Percentiles rank a stretch among this genome's conserved stretches.
Evolutionary conservation across 352 stramenopile genomes (phyloP).

Genomic region (Aphanomyces stellatus): DNA sequence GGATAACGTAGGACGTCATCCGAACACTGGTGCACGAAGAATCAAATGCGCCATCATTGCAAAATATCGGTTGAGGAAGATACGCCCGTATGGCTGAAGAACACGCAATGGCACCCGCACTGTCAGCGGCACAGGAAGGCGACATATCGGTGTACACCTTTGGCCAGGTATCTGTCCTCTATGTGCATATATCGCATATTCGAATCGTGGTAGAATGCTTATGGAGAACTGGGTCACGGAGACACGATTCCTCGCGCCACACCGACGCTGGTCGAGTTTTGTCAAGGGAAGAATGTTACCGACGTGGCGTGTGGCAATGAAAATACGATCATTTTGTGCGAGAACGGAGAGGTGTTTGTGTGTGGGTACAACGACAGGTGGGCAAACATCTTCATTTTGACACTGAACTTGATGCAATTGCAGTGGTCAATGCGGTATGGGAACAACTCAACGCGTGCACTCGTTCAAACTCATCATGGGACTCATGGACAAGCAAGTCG

Average conservation of each 20-base stretch:
- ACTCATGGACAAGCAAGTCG: constrained; percentile 50
- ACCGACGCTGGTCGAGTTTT: constrained; percentile 38
- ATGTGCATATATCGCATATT: too few species aligned
- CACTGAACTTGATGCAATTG: not conserved
- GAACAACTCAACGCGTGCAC: constrained; percentile 66
- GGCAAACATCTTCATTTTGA: not conserved
- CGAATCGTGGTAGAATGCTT: constrained; percentile 71
- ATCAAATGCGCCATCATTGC: too few species aligned
- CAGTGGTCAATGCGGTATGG: constrained; percentile 86
- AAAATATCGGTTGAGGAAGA: too few species aligned
- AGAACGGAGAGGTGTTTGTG: constrained; percentile 73
- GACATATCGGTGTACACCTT: constrained; percentile 42
- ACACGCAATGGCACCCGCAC: not conserved
- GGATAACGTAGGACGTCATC: too few species aligned
- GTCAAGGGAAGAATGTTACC: constrained; percentile 38
- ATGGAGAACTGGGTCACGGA: constrained; percentile 85
- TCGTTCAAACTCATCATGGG: constrained; percentile 35
- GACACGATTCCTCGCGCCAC: constrained; percentile 61
- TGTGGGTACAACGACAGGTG: constrained; percentile 91
- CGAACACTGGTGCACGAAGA: too few species aligned
- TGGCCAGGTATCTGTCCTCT: constrained; percentile 28
- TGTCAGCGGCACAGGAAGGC: not conserved
- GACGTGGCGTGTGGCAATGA: constrained; percentile 87
- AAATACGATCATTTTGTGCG: constrained; percentile 77
- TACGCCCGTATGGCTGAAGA: not conserved